Evolutionary conservation across 2,329 filamentous ascomycete genomes (phyloP).

Genomic region (Paecilomyces formosus): DNA sequence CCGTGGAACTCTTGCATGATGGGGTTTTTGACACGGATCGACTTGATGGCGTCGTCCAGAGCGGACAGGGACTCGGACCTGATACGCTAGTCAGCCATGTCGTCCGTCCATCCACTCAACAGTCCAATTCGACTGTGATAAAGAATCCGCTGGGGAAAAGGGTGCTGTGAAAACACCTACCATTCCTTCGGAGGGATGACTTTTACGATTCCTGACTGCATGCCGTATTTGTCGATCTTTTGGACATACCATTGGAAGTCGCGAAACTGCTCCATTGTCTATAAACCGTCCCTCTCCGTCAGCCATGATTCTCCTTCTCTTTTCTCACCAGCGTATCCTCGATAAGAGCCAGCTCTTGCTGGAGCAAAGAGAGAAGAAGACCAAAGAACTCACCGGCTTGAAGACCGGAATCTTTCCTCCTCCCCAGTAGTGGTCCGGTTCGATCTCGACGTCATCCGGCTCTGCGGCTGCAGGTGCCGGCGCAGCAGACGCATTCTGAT

Average conservation of each 20-base stretch:
- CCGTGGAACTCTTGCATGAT: slow-evolving; percentile 99
- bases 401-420: slow-evolving; percentile 82
- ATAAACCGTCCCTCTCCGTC: slow-evolving; percentile 6
- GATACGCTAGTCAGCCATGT: slow-evolving; percentile 2
- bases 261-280: slow-evolving; percentile 87
- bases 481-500: slow-evolving; percentile 17
- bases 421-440: slow-evolving; percentile 82
- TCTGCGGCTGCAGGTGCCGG: slow-evolving; percentile 32
- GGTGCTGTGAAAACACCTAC: slow-evolving; percentile 44
- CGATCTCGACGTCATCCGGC: slow-evolving; percentile 67
- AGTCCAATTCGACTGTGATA: background rate
- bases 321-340: background rate
- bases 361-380: background rate
- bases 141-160: slow-evolving; percentile 1
- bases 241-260: slow-evolving; percentile 89
- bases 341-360: background rate
- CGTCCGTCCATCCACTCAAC: background rate
- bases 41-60: slow-evolving; percentile 80
- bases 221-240: slow-evolving; percentile 87
- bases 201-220: slow-evolving; percentile 96
- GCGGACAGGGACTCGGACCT: slow-evolving; percentile 65
- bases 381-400: slow-evolving; percentile 57
- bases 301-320: background rate
- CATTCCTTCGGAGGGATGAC: slow-evolving; percentile 91
- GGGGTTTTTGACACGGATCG: slow-evolving; percentile 87